phyloP scores from a whole-genome alignment of 2,329 filamentous ascomycete genomes.

The Talaromyces sp. region DNA sequence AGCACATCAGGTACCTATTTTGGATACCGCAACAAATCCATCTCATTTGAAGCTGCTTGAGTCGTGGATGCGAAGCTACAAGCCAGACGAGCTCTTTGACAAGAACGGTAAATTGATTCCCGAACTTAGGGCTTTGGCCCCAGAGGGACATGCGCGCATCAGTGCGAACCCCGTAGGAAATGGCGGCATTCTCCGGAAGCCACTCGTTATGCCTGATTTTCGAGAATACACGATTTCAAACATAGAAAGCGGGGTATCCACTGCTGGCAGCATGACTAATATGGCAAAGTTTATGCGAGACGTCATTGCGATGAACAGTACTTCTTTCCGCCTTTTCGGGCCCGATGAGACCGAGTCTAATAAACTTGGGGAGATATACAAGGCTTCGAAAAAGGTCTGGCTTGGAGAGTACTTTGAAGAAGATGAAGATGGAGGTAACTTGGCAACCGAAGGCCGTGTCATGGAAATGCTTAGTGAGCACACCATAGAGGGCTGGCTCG shows the following conservation, averaged over 20 bases:
- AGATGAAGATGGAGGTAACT: constrained; percentile 68
- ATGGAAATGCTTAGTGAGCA: constrained; percentile 86
- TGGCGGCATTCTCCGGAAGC: constrained; percentile 62
- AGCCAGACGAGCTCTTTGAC: constrained; percentile 66
- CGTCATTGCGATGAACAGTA: constrained; percentile 58
- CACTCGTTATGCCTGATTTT: constrained; percentile 66
- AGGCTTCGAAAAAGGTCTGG: constrained; percentile 74
- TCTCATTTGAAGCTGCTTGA: constrained; percentile 64
- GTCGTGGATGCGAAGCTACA: constrained; percentile 71
- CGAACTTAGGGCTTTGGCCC: constrained; percentile 60
- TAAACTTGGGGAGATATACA: constrained; percentile 67
- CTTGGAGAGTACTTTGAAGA: constrained; percentile 73
- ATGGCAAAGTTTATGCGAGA: constrained; percentile 64
- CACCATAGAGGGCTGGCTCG: constrained; percentile 73
- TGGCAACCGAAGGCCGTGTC: constrained; percentile 62
- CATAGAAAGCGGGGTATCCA: constrained; percentile 53
- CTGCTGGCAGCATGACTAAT: constrained; percentile 62
- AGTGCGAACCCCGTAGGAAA: constrained; percentile 72
- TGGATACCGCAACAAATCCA: constrained; percentile 61
- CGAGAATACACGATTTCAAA: constrained; percentile 60
- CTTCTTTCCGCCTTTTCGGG: constrained; percentile 69
- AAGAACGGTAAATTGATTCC: constrained; percentile 57
- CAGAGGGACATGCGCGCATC: constrained; percentile 63
- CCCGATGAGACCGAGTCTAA: constrained; percentile 80
- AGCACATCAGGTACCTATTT: constrained; percentile 70